Conservation (phyloP, 2,329 filamentous ascomycete species). For the Aspergillus pseudotamarii region DNA sequence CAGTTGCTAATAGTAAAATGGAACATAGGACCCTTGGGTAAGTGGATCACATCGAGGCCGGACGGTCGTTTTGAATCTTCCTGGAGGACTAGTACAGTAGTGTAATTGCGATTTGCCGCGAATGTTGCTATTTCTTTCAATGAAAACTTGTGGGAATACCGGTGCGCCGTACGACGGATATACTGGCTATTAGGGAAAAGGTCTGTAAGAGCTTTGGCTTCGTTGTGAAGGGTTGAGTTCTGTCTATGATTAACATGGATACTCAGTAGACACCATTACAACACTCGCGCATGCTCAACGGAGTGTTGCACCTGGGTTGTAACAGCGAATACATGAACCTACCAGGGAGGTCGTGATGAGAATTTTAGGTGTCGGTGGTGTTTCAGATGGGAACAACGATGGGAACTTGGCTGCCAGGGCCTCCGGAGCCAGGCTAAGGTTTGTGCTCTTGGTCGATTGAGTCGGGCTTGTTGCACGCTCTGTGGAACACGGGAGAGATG, state of each 20-base stretch:
- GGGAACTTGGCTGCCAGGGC: constrained; percentile 64
- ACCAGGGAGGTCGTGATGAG: constrained; percentile 82
- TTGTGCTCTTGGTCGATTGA: constrained; percentile 60
- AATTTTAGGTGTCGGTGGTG: constrained; percentile 72
- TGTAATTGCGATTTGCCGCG: constrained; percentile 79
- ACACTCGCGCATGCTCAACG: too few species aligned
- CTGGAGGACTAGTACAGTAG: constrained; percentile 79
- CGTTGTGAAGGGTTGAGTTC: constrained; percentile 82
- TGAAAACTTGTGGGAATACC: constrained; percentile 86
- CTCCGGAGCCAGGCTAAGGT: constrained; percentile 63
- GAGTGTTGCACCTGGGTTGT: background rate
- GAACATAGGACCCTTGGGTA: constrained; percentile 85
- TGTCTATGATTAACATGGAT: background rate
- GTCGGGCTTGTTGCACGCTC: constrained; percentile 58
- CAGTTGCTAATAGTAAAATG: constrained; percentile 91
- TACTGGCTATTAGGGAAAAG: constrained; percentile 82
- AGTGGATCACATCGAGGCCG: constrained; percentile 79
- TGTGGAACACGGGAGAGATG: constrained; percentile 39
- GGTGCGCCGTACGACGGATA: constrained; percentile 81
- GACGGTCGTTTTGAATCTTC: constrained; percentile 86
- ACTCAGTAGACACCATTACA: background rate
- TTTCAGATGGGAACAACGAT: constrained; percentile 55
- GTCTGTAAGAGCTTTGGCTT: constrained; percentile 75
- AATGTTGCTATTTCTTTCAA: constrained; percentile 88
- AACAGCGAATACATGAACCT: background rate